Evolutionary conservation across 345 rosid genomes (phyloP).

Genomic region (Excoecaria cochinchinensis): DNA sequence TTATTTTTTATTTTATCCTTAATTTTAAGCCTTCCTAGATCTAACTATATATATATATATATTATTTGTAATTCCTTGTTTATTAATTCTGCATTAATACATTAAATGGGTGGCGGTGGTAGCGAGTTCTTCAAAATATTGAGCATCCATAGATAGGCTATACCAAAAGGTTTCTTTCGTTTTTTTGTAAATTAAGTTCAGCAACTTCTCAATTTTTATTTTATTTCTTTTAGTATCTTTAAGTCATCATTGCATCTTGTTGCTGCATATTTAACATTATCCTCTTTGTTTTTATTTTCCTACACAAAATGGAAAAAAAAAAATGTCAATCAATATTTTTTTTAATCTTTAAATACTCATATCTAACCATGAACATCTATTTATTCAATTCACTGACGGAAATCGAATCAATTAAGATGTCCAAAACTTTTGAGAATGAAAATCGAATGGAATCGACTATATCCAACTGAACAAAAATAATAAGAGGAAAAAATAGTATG

Average conservation of each 20-base stretch:
- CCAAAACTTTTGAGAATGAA: too few relatives aligned
- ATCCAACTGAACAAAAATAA: too few relatives aligned
- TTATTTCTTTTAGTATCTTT: background rate
- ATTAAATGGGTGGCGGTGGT: background rate
- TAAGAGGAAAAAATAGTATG: too few relatives aligned
- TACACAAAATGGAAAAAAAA: too few relatives aligned
- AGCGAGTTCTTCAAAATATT: background rate
- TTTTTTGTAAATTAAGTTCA: background rate
- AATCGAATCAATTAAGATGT: too few relatives aligned
- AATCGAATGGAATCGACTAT: too few relatives aligned
- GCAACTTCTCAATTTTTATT: background rate
- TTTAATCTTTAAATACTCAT: too few relatives aligned
- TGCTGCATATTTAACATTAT: background rate
- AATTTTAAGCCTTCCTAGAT: background rate
- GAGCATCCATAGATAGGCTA: background rate
- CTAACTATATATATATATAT: background rate
- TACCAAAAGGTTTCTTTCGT: background rate
- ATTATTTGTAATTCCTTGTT: background rate
- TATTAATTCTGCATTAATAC: background rate
- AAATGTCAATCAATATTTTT: too few relatives aligned
- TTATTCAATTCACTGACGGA: too few relatives aligned
- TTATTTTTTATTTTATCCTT: background rate
- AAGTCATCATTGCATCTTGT: slow-evolving; percentile 8
- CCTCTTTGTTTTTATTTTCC: background rate
- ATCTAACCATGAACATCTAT: too few relatives aligned